Evolutionary conservation across 2,329 filamentous ascomycete genomes (phyloP), one percentile per base, ranked within the genome.

Genomic region (Fusarium keratoplasticum): DNA sequence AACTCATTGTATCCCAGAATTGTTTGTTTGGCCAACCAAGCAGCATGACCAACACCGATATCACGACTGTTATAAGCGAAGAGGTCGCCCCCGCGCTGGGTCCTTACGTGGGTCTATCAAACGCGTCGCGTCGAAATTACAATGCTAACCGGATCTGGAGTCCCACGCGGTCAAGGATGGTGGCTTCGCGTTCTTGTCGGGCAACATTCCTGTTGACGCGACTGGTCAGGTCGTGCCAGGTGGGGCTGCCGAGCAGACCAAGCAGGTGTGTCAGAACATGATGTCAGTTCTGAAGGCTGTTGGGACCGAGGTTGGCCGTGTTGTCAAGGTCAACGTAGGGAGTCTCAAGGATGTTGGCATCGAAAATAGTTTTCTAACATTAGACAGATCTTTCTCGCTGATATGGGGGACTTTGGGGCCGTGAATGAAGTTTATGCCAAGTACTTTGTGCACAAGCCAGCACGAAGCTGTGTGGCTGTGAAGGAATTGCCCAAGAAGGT

Each of bases 361-460:
- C 13, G 20, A n/a, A 44, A 44, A 8, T 14, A 4, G 13, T 22
- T 44, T 6, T 44, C 20, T 35, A 57, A 57, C 52, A 0, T 29
- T 4, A 6, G 14, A 18, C 22, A 60, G 57, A 42, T 62, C 11
- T 64, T 64, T 38, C 22, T 64, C 4, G 61, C 33, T 14, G 61
- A 64, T 29, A 64, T 64, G 61, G 31, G 6, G 2, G 47, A 64
- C 29, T 64, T 64, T 47, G 47, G 44, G 9, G 61, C 42, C 11
- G 29, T 64, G 14, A 64, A 64, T 35, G 61, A 35, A 5, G 61
- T 64, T 20, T 64, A 64, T 31, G 47, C n/a, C 13, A 54, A 38
- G 33, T 57, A 64, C 33, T 64, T 64, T 64, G 47, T 42, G 22
- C 61, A 64, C 20, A 64, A 64, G 18, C 61, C 61, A 25, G 47